These are phyloP conservation scores for Geosmithia flava DNA, from an alignment of 2,329 filamentous ascomycete genomes.

Conservation along the genomic window DNA sequence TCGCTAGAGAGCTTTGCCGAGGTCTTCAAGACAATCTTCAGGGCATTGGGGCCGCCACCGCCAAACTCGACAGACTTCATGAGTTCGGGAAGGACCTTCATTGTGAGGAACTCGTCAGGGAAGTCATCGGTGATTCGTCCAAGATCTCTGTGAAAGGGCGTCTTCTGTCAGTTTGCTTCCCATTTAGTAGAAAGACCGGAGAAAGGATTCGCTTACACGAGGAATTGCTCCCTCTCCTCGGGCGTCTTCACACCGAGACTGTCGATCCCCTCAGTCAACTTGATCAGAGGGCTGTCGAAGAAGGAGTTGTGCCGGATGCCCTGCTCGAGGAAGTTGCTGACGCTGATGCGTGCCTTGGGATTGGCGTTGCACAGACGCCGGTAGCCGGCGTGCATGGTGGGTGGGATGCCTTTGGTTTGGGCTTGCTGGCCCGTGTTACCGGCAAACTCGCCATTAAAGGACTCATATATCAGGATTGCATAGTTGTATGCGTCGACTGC, in stretches of 20 bases:
- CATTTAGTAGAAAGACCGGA: too few relatives aligned
- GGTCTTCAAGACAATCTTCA: conserved; percentile 82
- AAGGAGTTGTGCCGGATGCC: conserved; percentile 73
- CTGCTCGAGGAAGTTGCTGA: conserved; percentile 81
- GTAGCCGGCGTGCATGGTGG: conserved; percentile 82
- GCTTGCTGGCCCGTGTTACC: conserved; percentile 62
- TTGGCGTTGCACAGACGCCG: conserved; percentile 80
- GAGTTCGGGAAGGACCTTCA: conserved; percentile 89
- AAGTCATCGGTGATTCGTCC: conserved; percentile 86
- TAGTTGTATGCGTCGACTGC: conserved; percentile 83
- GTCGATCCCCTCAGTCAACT: conserved; percentile 84
- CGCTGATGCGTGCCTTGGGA: conserved; percentile 75
- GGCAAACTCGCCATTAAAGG: conserved; percentile 76
- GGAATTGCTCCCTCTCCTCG: conserved; percentile 70
- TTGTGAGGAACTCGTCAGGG: conserved; percentile 94
- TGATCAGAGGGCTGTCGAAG: conserved; percentile 87
- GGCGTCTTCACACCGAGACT: conserved; percentile 82
- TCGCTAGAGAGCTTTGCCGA: conserved; percentile 75
- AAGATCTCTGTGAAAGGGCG: conserved; percentile 43
- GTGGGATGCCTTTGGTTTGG: conserved; percentile 76
- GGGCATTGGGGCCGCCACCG: conserved; percentile 84
- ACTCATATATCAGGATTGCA: conserved; percentile 75
- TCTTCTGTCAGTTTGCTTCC: conserved; percentile 12
- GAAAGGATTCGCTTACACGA: conserved; percentile 38
- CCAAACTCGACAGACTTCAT: conserved; percentile 99